Base-by-base conservation (phyloP, 805 yeast species). In the Tetrapisispora arboricola region DNA sequence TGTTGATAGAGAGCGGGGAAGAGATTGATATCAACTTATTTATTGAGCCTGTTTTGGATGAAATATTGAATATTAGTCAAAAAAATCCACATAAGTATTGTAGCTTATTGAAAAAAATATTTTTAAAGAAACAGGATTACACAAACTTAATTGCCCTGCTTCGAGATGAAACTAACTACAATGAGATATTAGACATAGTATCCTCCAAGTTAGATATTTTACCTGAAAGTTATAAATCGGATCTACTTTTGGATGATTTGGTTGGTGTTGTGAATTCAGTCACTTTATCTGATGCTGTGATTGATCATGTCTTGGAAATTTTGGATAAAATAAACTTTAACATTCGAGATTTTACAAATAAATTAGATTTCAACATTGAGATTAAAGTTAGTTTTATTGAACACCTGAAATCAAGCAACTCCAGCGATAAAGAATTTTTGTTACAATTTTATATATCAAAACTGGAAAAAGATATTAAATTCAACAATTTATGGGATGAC, bases 341-440 rank as follows among this genome's bases (percentile, higher is more conserved):
- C 22, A 36, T 41, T 11, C 43, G 49, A 25, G 44, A 42, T 2
- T 40, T 60, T 6, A 30, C 57, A 2, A 15, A 43, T 13, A 49
- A 40, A 20, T 31, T 48, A 18, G 44, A 44, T 3, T 45, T 45
- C 16, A 45, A 47, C 15, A 36, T 51, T 16, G 37, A 30, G 6
- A 42, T 49, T 7, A 58, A 54, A 36, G 58, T 59, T 1, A 27
- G 43, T 1, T 32, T 58, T 7, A 41, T 58, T 4, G 62, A 60
- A 44, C 39, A 45, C 20, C 34, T 57, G 7, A 57, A 59, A 1
- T 38, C 50, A 1, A 31, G 40, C 15, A 45, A 48, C 27, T 24
- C 38, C 11, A 36, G 44, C n/a, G 61, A 60, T 35, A 49, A 41
- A 25, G 47, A 47, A 24, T 58, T 57, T 40, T 38, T 60, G 26